Evolutionary conservation across 768 basidiomycete genomes (phyloP), one percentile per base, ranked within the genome.

Genomic region (Dentipellis sp.): DNA sequence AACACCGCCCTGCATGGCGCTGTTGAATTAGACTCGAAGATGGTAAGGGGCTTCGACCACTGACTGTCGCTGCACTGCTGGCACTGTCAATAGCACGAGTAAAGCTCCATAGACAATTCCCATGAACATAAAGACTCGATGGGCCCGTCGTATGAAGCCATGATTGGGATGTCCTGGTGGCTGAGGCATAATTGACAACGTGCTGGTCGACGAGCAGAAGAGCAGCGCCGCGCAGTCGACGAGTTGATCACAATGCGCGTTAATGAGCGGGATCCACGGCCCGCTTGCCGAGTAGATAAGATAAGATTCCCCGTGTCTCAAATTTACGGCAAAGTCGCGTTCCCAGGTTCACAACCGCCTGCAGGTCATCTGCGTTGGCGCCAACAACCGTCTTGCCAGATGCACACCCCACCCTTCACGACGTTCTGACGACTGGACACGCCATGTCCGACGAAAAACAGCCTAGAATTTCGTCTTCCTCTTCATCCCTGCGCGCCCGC

Each of bases 31-130:
- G n/a, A 45, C 9, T n/a, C 19, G n/a, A 16, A 45, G n/a, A 17
- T 19, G 42, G 34, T n/a, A 35, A 23, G 2, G 39, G 56, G 14
- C 9, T 14, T 21, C 50, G 19, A 37, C 53, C 58, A 73, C 87
- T 69, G 62, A 86, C 87, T 88, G 80, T 39, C 78, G 74, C 69
- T 91, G 89, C 56, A 89, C 72, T 58, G 72, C 79, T 14, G 89
- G 88, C 7, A 82, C 69, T 5, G 73, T 71, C 52, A 86, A 68
- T 11, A 84, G 69, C 1, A 72, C 62, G 4, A 91, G 65, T 2
- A 79, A 55, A 22, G 65, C 56, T 36, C 74, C 68, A 68, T 88
- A 90, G 34, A 81, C 46, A n/a, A 66, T 75, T 22, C 82, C 82
- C 22, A 78, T 68, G 55, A 73, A 67, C 14, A 70, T 50, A 37